phyloP scores from a whole-genome alignment of 192 early-diverging fungal species.

The Coemansia sp. region DNA sequence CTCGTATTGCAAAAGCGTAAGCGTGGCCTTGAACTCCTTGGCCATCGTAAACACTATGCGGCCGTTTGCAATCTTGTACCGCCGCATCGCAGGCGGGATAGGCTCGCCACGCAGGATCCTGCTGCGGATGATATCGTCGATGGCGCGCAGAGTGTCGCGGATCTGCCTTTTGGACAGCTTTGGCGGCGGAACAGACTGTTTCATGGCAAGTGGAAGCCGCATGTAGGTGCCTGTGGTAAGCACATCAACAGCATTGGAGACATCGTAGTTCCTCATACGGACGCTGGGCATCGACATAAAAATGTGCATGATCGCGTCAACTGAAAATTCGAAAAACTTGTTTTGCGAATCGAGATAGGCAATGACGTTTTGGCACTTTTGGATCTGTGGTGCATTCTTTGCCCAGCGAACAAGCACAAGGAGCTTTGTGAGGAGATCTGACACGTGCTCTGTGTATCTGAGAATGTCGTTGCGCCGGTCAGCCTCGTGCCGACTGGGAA shows the following conservation, averaged over 20 bases:
- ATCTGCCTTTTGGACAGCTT: conserved; percentile 62
- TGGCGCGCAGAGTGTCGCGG: conserved; percentile 58
- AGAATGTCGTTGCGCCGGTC: conserved; percentile 65
- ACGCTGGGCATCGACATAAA: conserved; percentile 57
- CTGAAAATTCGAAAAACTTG: conserved; percentile 59
- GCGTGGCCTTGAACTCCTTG: conserved; percentile 59
- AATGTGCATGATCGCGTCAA: conserved; percentile 61
- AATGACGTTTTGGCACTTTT: conserved; percentile 69
- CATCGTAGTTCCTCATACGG: conserved; percentile 78
- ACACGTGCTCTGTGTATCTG: conserved; percentile 63
- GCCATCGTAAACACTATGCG: conserved; percentile 70
- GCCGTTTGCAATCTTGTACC: conserved; percentile 65
- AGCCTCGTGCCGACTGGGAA: conserved; percentile 60
- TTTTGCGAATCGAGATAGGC: conserved; percentile 67
- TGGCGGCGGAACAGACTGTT: conserved; percentile 64
- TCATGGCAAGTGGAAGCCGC: conserved; percentile 73
- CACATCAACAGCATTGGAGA: conserved; percentile 81
- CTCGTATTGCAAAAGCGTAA: conserved; percentile 69
- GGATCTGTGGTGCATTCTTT: conserved; percentile 64
- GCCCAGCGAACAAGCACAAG: conserved; percentile 79
- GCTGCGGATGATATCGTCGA: conserved; percentile 72
- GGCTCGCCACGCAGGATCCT: conserved; percentile 74
- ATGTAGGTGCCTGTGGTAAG: conserved; percentile 83
- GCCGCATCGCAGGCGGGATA: conserved; percentile 66
- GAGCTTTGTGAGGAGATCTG: conserved; percentile 70